Conservation (phyloP, 2,329 filamentous ascomycete genomes). For the Rhinocladiella similis region DNA sequence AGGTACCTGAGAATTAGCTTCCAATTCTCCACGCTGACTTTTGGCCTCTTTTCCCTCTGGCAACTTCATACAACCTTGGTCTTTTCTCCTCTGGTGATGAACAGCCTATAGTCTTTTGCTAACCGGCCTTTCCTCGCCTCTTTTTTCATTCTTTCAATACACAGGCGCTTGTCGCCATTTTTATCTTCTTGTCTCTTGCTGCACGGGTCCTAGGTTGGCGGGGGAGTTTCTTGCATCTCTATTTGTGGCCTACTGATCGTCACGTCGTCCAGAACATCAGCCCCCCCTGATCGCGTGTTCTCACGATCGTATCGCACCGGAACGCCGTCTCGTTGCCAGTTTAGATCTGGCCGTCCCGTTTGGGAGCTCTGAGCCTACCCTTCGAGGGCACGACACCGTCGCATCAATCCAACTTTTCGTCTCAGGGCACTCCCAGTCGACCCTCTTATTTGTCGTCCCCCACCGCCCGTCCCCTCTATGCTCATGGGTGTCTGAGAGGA, state of each 20-base stretch:
- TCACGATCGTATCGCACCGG: conserved; percentile 8
- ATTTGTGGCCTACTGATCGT: conserved; percentile 13
- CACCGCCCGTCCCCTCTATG: conserved; percentile 4
- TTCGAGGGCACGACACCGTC: conserved; percentile 5
- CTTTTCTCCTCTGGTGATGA: conserved; percentile 15
- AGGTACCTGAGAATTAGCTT: neutral
- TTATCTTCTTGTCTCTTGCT: conserved; percentile 15
- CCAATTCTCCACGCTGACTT: conserved; percentile 12
- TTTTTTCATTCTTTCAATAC: conserved; percentile 24
- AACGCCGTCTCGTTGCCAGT: conserved; percentile 7
- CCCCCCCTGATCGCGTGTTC: conserved; percentile 8
- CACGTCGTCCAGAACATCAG: conserved; percentile 1
- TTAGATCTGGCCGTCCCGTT: conserved; percentile 6
- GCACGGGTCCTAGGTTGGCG: conserved; percentile 1
- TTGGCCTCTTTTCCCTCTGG: conserved; percentile 19
- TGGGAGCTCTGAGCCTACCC: neutral
- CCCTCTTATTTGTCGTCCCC: conserved; percentile 9
- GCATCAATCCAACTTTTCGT: conserved; percentile 11
- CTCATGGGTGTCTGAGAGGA: conserved; percentile 13
- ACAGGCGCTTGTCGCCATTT: conserved; percentile 30
- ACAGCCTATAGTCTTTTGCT: conserved; percentile 22
- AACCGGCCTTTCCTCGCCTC: conserved; percentile 15
- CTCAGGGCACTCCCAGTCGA: conserved; percentile 1
- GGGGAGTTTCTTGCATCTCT: conserved; percentile 11
- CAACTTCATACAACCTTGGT: conserved; percentile 10